These are phyloP conservation scores for Fusarium nurragi DNA, from an alignment of 2,329 filamentous ascomycete genomes.

Conservation along the genomic window DNA sequence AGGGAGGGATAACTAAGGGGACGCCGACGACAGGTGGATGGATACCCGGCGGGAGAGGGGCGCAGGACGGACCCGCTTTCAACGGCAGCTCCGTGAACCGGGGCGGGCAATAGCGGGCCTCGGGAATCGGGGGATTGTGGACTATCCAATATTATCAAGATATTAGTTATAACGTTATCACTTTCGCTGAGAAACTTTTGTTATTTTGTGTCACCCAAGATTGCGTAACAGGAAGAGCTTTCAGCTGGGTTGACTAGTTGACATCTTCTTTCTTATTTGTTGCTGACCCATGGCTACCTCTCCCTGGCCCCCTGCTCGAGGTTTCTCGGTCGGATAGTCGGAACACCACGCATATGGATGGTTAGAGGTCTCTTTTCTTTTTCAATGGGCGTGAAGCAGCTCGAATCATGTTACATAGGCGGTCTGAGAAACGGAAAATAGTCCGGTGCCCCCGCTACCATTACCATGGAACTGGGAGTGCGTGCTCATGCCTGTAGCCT, in stretches of 20 bases:
- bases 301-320: not conserved
- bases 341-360: not conserved
- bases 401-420: not conserved
- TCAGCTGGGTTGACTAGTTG: not conserved
- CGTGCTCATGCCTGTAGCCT: not conserved
- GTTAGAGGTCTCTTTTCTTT: not conserved
- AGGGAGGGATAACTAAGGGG: constrained; percentile 4
- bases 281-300: not conserved
- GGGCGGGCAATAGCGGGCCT: constrained; percentile 34
- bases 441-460: constrained; percentile 20
- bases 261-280: not conserved
- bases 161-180: not conserved
- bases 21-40: constrained; percentile 14
- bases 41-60: constrained; percentile 23
- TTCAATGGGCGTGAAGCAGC: not conserved
- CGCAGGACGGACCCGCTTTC: constrained; percentile 21
- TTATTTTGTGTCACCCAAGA: not conserved
- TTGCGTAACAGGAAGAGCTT: not conserved
- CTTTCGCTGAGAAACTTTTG: not conserved
- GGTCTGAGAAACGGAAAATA: not conserved
- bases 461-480: constrained; percentile 20
- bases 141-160: constrained; percentile 3
- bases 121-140: constrained; percentile 6
- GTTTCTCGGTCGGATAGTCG: constrained; percentile 9
- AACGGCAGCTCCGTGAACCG: constrained; percentile 36